Conservation (phyloP, 306 rosid genomes). For the Spatholobus suberectus region DNA sequence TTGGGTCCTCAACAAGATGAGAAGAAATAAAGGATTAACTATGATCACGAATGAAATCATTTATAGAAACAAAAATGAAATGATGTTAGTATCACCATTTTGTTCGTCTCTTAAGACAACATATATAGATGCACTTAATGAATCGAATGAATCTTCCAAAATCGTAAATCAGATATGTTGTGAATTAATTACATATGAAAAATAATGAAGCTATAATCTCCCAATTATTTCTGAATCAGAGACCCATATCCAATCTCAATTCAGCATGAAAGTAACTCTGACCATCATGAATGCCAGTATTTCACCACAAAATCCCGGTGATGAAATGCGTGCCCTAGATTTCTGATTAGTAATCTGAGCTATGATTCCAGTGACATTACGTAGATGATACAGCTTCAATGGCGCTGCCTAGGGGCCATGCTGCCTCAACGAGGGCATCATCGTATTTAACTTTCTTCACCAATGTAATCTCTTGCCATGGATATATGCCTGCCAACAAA, state of each 20-base stretch:
- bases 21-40: slow-evolving; percentile 26
- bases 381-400: slow-evolving; percentile 90
- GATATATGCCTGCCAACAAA: slow-evolving; percentile 75
- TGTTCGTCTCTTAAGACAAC: slow-evolving; percentile 39
- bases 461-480: slow-evolving; percentile 93
- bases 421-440: slow-evolving; percentile 91
- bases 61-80: slow-evolving; percentile 40
- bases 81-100: slow-evolving; percentile 47
- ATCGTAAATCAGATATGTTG: slow-evolving; percentile 43
- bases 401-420: slow-evolving; percentile 99
- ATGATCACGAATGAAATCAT: slow-evolving; percentile 26
- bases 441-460: slow-evolving; percentile 87
- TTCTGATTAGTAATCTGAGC: slow-evolving; percentile 44
- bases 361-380: slow-evolving; percentile 53
- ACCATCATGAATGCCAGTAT: slow-evolving; percentile 35
- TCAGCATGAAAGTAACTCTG: slow-evolving; percentile 40
- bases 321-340: slow-evolving; percentile 20
- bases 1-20: not conserved
- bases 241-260: slow-evolving; percentile 45
- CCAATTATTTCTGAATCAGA: slow-evolving; percentile 46
- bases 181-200: slow-evolving; percentile 50
- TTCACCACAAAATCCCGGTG: slow-evolving; percentile 38
- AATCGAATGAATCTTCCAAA: slow-evolving; percentile 47
- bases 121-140: slow-evolving; percentile 41
- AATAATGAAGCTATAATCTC: slow-evolving; percentile 51